Conservation (phyloP, 805 yeast genomes). For the Candida khao-thaluensis region DNA sequence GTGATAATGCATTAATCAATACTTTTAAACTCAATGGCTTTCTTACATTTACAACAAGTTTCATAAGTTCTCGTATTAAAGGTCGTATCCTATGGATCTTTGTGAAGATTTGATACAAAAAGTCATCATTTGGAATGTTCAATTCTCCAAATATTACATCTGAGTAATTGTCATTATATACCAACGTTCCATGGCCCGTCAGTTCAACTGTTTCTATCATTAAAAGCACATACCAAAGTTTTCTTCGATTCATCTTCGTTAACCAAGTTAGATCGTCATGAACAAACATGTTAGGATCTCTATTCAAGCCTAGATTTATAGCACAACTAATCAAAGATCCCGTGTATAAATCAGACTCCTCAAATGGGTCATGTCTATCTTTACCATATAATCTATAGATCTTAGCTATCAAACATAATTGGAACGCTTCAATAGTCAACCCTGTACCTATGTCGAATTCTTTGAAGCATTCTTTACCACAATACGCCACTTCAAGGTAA, state of each 20-base stretch:
- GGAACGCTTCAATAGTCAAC: constrained; percentile 52
- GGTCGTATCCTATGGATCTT: constrained; percentile 11
- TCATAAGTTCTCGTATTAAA: constrained; percentile 5
- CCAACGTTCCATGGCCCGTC: constrained; percentile 12
- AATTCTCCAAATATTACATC: constrained; percentile 14
- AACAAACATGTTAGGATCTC: constrained; percentile 45
- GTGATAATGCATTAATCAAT: not conserved
- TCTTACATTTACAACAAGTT: constrained; percentile 4
- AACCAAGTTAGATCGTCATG: constrained; percentile 13
- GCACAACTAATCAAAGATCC: constrained; percentile 37
- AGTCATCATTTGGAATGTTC: constrained; percentile 11
- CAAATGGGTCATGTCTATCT: constrained; percentile 48
- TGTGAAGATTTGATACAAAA: constrained; percentile 6
- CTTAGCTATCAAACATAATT: constrained; percentile 58
- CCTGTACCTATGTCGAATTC: constrained; percentile 47
- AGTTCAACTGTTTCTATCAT: constrained; percentile 11
- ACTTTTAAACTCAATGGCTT: constrained; percentile 8
- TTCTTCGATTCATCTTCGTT: constrained; percentile 11
- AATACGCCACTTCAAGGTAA: constrained; percentile 35
- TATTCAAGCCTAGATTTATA: constrained; percentile 44
- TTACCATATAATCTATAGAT: constrained; percentile 57
- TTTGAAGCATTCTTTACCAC: constrained; percentile 50
- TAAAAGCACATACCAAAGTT: constrained; percentile 14
- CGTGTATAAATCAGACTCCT: constrained; percentile 25
- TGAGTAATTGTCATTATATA: constrained; percentile 4